Evolutionary conservation across 2,329 filamentous ascomycete species (phyloP).

Genomic region (Dactylonectria macrodidyma): DNA sequence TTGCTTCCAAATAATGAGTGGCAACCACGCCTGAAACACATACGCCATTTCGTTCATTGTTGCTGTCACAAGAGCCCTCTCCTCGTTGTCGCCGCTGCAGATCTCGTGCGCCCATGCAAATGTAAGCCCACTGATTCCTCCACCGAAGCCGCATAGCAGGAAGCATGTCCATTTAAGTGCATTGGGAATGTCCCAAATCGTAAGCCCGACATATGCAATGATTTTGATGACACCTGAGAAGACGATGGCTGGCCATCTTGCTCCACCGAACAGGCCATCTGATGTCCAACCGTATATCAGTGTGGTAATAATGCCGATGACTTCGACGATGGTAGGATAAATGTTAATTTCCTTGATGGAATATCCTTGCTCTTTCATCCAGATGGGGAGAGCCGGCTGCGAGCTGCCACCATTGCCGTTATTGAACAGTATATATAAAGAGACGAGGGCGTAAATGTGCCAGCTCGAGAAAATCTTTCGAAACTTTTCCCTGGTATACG

Average conservation of each 20-base stretch:
- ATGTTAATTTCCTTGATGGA: conserved; percentile 61
- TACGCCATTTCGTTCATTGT: conserved; percentile 82
- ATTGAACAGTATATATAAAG: conserved; percentile 76
- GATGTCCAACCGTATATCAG: conserved; percentile 77
- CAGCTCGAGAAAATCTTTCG: conserved; percentile 74
- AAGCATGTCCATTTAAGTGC: conserved; percentile 77
- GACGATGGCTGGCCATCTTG: conserved; percentile 75
- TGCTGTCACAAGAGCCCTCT: conserved; percentile 76
- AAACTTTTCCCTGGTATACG: conserved; percentile 64
- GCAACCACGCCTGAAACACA: conserved; percentile 79
- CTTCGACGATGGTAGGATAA: conserved; percentile 72
- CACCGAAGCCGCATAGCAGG: conserved; percentile 67
- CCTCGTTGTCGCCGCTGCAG: conserved; percentile 70
- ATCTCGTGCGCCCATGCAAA: conserved; percentile 68
- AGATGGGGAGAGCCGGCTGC: conserved; percentile 70
- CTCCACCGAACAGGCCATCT: conserved; percentile 71
- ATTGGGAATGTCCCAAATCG: conserved; percentile 61
- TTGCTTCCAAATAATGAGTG: conserved; percentile 77
- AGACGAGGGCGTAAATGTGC: conserved; percentile 73
- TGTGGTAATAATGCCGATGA: conserved; percentile 70
- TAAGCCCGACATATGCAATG: conserved; percentile 56
- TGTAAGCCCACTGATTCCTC: conserved; percentile 61
- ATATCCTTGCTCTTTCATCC: conserved; percentile 63
- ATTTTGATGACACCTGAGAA: conserved; percentile 65
- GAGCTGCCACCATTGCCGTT: conserved; percentile 65